phyloP scores from a whole-genome alignment of 352 stramenopile species.

The Globisporangium spiculum region DNA sequence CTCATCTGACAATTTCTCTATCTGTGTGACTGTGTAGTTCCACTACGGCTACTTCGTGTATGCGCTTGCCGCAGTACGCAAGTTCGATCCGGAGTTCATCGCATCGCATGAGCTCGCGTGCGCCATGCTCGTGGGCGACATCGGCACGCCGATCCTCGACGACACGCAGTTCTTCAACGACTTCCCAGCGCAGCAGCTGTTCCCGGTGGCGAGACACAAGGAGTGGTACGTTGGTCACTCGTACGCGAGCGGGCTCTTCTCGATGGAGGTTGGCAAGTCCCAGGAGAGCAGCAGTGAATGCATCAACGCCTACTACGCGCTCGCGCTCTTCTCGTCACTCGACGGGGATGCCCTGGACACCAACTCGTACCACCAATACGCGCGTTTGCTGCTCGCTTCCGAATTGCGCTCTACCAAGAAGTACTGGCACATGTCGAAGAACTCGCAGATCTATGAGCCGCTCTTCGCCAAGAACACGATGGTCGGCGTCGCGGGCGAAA shows the following conservation, averaged over 20 bases:
- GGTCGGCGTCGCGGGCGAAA: slow-evolving; percentile 75
- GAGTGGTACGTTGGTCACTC: slow-evolving; percentile 97
- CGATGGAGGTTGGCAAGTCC: slow-evolving; percentile 92
- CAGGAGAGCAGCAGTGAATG: slow-evolving; percentile 96
- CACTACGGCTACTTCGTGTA: slow-evolving; percentile 95
- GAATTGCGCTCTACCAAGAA: slow-evolving; percentile 92
- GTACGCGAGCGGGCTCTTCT: slow-evolving; percentile 95
- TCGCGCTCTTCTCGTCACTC: slow-evolving; percentile 84
- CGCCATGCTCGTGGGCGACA: slow-evolving; percentile 65
- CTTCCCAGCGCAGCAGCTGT: slow-evolving; percentile 59
- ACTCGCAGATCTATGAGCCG: slow-evolving; percentile 75
- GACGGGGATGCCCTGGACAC: slow-evolving; percentile 36
- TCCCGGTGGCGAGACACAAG: slow-evolving; percentile 90
- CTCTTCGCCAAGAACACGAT: slow-evolving; percentile 76
- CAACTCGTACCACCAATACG: slow-evolving; percentile 80
- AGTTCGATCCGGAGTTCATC: slow-evolving; percentile 76
- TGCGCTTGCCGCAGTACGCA: slow-evolving; percentile 68
- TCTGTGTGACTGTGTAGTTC: slow-evolving; percentile 63
- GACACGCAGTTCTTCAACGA: slow-evolving; percentile 51
- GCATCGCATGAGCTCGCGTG: slow-evolving; percentile 44
- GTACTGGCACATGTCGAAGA: slow-evolving; percentile 95
- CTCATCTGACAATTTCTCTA: slow-evolving; percentile 1
- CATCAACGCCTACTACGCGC: slow-evolving; percentile 95
- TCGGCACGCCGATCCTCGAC: slow-evolving; percentile 49
- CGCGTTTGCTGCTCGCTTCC: slow-evolving; percentile 88